phyloP scores from a whole-genome alignment of 1,139 yeast species.

The Komagataea norvegica region DNA sequence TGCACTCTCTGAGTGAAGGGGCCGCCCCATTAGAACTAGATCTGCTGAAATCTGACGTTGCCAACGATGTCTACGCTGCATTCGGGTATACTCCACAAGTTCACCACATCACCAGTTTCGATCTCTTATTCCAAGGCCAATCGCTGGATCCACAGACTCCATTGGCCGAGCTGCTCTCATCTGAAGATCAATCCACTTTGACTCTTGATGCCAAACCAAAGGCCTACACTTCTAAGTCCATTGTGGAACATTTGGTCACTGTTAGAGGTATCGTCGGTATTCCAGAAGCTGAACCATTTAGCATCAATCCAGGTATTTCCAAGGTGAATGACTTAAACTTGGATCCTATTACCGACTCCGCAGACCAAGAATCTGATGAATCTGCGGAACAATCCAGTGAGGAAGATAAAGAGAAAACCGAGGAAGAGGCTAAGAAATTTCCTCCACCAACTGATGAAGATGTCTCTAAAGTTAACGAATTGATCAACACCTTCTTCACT shows the following conservation, averaged over 20 bases:
- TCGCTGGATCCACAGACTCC: slow-evolving; percentile 27
- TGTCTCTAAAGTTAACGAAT: slow-evolving; percentile 16
- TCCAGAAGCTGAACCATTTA: slow-evolving; percentile 30
- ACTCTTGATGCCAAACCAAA: slow-evolving; percentile 35
- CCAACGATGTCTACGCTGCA: slow-evolving; percentile 57
- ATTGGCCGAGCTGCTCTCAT: slow-evolving; percentile 21
- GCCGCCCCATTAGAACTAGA: slow-evolving; percentile 32
- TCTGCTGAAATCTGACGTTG: slow-evolving; percentile 39
- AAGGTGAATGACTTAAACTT: slow-evolving; percentile 32
- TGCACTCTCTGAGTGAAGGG: slow-evolving; percentile 5
- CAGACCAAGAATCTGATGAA: slow-evolving; percentile 15
- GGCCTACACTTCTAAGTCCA: slow-evolving; percentile 42
- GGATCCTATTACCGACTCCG: slow-evolving; percentile 12
- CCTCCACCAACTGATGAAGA: slow-evolving; percentile 22
- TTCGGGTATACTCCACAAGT: slow-evolving; percentile 51
- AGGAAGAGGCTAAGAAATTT: slow-evolving; percentile 8
- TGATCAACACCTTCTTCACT: slow-evolving; percentile 22
- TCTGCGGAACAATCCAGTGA: slow-evolving; percentile 11
- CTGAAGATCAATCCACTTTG: slow-evolving; percentile 26
- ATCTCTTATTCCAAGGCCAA: slow-evolving; percentile 38
- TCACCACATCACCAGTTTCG: slow-evolving; percentile 58
- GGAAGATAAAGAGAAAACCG: slow-evolving; percentile 9
- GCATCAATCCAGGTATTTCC: slow-evolving; percentile 39
- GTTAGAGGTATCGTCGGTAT: slow-evolving; percentile 46
- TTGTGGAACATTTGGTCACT: slow-evolving; percentile 42